These are phyloP conservation scores for Rhizopus stolonifer DNA, from an alignment of 371 early-diverging fungal species.

Conservation along the genomic window DNA sequence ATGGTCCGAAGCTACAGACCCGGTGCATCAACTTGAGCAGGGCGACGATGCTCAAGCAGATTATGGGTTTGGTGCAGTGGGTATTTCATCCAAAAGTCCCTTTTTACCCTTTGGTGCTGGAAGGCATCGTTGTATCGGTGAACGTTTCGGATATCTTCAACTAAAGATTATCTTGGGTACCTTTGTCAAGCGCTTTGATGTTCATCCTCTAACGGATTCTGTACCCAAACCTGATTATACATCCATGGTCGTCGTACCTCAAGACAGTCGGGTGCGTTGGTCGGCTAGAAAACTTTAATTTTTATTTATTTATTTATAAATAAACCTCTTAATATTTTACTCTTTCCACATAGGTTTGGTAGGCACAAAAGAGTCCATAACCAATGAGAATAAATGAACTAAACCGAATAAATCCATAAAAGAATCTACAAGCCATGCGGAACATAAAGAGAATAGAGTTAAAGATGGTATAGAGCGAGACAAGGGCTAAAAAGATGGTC, in stretches of 20 bases:
- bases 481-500: too few relatives aligned
- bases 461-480: too few relatives aligned
- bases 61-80: slow-evolving; percentile 84
- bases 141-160: slow-evolving; percentile 94
- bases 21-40: slow-evolving; percentile 47
- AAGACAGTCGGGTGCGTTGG: slow-evolving; percentile 25
- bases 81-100: slow-evolving; percentile 69
- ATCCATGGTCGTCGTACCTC: slow-evolving; percentile 88
- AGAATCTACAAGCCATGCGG: neutral
- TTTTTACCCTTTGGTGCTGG: slow-evolving; percentile 97
- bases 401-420: neutral
- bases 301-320: neutral
- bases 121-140: slow-evolving; percentile 98
- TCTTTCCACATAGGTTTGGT: neutral
- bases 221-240: slow-evolving; percentile 89
- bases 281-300: slow-evolving; percentile 18
- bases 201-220: slow-evolving; percentile 38
- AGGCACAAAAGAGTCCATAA: neutral
- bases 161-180: slow-evolving; percentile 88
- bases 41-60: slow-evolving; percentile 75
- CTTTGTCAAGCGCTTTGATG: slow-evolving; percentile 76
- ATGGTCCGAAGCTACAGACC: slow-evolving; percentile 61
- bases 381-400: neutral
- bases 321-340: neutral
- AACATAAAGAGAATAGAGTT: too few relatives aligned